A percentile compares a stretch with the other conserved stretches of the same genome.
Conservation (phyloP, 441 rosid genomes). For the Corymbia calophylla region DNA sequence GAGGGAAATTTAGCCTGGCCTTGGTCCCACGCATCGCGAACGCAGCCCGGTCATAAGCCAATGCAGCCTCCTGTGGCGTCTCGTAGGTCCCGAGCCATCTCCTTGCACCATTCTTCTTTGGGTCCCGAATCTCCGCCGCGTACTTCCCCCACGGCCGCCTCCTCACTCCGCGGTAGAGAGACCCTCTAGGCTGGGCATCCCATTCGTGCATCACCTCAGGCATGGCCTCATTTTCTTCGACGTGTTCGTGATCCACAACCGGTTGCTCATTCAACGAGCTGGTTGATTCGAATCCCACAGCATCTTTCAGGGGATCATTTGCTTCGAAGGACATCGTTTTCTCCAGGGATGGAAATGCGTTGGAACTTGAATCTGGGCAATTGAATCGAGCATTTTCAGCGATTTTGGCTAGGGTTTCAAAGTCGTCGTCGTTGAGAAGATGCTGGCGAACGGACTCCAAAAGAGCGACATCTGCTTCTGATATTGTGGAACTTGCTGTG, state of each 20-base stretch:
- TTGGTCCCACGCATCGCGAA: slow-evolving; percentile 26
- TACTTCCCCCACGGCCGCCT: slow-evolving; percentile 47
- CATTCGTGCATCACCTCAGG: not conserved
- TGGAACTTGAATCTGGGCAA: not conserved
- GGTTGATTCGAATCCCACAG: not conserved
- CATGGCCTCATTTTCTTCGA: not conserved
- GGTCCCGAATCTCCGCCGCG: slow-evolving; percentile 54
- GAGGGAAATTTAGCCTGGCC: slow-evolving; percentile 33
- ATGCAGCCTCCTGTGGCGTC: slow-evolving; percentile 24
- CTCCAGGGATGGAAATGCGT: not conserved
- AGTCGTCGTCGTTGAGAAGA: slow-evolving; percentile 6
- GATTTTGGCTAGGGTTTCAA: not conserved
- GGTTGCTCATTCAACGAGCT: not conserved
- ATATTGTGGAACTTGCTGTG: not conserved
- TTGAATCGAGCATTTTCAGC: not conserved
- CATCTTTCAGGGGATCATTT: not conserved
- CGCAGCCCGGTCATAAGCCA: slow-evolving; percentile 28
- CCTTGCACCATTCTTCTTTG: slow-evolving; percentile 40
- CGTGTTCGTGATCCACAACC: not conserved
- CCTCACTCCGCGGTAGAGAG: slow-evolving; percentile 21
- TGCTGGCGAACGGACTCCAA: slow-evolving; percentile 1
- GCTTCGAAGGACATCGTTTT: not conserved
- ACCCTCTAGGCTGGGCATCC: not conserved
- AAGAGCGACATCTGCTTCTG: slow-evolving; percentile 2
- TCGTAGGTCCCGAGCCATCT: slow-evolving; percentile 50